A percentile compares a stretch with the other conserved stretches of the same genome.
Conservation (phyloP, 1,284 basidiomycete species). For the Ustilago loliicola region DNA sequence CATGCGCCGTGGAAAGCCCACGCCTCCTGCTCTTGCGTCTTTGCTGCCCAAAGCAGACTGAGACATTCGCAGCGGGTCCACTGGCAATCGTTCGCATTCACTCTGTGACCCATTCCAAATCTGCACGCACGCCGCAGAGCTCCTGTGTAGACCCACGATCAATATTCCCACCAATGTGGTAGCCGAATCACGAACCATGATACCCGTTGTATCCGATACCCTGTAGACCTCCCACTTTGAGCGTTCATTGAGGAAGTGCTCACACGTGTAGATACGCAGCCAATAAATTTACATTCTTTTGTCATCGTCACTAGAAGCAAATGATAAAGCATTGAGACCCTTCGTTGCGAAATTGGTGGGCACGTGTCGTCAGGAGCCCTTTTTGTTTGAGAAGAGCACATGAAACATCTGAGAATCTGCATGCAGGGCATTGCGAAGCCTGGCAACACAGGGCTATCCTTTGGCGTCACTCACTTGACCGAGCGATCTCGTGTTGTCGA, state of each 20-base stretch:
- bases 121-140: neutral
- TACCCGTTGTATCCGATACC: conserved; percentile 15
- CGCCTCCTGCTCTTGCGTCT: conserved; percentile 4
- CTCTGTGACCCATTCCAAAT: neutral
- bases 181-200: neutral
- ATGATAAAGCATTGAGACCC: neutral
- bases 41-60: conserved; percentile 22
- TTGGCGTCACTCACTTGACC: no score
- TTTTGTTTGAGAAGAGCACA: neutral
- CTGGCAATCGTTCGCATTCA: neutral
- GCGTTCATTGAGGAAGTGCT: neutral
- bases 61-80: neutral
- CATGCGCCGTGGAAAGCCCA: conserved; percentile 16
- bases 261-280: neutral
- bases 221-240: neutral
- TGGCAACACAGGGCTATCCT: no score
- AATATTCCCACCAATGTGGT: neutral
- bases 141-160: neutral
- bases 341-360: no score
- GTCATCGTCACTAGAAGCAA: neutral
- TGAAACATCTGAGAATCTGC: neutral
- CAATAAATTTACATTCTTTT: conserved; percentile 1
- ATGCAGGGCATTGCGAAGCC: neutral
- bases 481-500: no score
- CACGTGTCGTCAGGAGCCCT: neutral